These are phyloP conservation scores for Keithomyces neogunnii DNA, from an alignment of 2,329 filamentous ascomycete species.

Conservation along the genomic window DNA sequence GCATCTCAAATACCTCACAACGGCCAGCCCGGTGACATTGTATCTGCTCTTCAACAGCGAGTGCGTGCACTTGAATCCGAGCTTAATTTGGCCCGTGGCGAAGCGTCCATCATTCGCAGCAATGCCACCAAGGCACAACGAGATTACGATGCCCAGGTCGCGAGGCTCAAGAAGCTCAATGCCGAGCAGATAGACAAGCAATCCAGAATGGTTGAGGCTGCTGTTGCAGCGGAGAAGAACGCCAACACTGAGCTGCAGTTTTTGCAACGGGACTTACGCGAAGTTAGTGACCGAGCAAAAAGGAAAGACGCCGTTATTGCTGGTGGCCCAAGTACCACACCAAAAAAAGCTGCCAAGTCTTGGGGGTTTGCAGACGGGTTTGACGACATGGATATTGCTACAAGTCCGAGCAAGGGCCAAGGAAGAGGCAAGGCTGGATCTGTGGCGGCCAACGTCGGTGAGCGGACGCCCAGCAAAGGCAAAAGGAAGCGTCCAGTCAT, in stretches of 20 bases:
- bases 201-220: constrained; percentile 54
- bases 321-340: constrained; percentile 37
- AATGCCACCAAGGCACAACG: constrained; percentile 55
- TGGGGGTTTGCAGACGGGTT: constrained; percentile 67
- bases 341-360: constrained; percentile 48
- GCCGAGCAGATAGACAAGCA: constrained; percentile 56
- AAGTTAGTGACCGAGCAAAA: constrained; percentile 42
- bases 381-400: constrained; percentile 53
- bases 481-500: constrained; percentile 61
- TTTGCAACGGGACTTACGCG: constrained; percentile 60
- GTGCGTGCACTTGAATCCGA: constrained; percentile 46
- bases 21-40: constrained; percentile 23
- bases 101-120: constrained; percentile 65
- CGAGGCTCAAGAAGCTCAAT: constrained; percentile 52
- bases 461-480: constrained; percentile 54
- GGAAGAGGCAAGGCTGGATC: constrained; percentile 31
- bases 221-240: constrained; percentile 56
- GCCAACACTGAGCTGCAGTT: constrained; percentile 65
- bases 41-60: constrained; percentile 42
- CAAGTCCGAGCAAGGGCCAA: constrained; percentile 44
- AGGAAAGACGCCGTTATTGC: constrained; percentile 31
- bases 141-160: constrained; percentile 55
- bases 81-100: constrained; percentile 56
- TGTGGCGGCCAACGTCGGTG: constrained; percentile 35
- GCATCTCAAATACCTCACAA: constrained; percentile 18